phyloP scores from a whole-genome alignment of 2,329 filamentous ascomycete species.

The Ophiostoma piceae region DNA sequence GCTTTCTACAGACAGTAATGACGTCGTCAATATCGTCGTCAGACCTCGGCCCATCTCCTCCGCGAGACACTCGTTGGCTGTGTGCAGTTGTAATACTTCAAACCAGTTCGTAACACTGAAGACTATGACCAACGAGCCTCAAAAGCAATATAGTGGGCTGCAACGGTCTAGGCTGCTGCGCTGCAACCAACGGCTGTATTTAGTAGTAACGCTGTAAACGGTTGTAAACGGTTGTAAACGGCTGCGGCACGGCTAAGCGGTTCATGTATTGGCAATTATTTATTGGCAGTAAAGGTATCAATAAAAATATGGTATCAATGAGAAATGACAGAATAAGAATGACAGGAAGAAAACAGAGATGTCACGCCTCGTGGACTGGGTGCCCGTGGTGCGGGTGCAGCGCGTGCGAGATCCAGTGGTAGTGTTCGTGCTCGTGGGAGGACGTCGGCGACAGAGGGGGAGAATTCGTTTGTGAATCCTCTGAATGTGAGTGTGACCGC shows the following conservation, averaged over 20 bases:
- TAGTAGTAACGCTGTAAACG: too few species aligned
- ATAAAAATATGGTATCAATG: too few species aligned
- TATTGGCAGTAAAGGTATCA: too few species aligned
- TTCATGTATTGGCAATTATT: too few species aligned
- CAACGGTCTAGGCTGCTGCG: neutral
- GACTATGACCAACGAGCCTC: neutral
- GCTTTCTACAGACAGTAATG: too few species aligned
- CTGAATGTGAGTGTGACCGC: too few species aligned
- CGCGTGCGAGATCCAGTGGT: neutral
- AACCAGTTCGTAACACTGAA: neutral
- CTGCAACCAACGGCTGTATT: too few species aligned
- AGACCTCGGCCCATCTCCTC: neutral
- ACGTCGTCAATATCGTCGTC: neutral
- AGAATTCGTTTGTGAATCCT: neutral
- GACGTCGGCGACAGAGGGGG: neutral
- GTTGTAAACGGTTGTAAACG: too few species aligned
- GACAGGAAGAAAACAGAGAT: neutral
- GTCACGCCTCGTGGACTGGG: neutral
- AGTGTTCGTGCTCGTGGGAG: neutral
- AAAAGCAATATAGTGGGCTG: constrained; percentile 1
- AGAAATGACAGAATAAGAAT: neutral
- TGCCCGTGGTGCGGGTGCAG: constrained; percentile 6
- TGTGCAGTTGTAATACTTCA: neutral
- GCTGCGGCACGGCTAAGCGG: neutral
- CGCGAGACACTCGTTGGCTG: neutral